phyloP scores from a whole-genome alignment of 1,139 yeast species.

The Scheffersomyces cryptocercus region DNA sequence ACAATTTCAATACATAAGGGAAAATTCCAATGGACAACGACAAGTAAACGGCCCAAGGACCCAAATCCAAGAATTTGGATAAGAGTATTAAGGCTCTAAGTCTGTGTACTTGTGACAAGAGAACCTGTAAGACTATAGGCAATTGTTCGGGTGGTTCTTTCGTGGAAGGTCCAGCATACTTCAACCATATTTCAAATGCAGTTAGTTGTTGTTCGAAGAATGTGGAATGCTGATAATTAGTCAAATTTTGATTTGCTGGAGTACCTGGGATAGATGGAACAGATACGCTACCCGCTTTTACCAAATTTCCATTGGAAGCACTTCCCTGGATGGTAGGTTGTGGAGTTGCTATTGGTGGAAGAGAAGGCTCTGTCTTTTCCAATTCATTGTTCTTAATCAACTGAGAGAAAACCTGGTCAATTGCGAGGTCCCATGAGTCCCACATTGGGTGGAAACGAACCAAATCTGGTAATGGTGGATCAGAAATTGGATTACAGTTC shows the following conservation, averaged over 20 bases:
- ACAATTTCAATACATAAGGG: slow-evolving; percentile 86
- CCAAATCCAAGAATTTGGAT: slow-evolving; percentile 85
- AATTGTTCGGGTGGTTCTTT: slow-evolving; percentile 92
- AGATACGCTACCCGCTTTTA: background rate
- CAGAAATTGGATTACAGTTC: slow-evolving; percentile 92
- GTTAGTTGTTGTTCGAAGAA: slow-evolving; percentile 95
- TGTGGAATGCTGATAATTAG: slow-evolving; percentile 79
- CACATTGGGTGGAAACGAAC: slow-evolving; percentile 88
- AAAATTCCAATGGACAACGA: slow-evolving; percentile 94
- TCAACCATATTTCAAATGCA: slow-evolving; percentile 95
- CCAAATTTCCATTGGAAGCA: background rate
- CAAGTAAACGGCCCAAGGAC: slow-evolving; percentile 96
- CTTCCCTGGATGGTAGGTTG: slow-evolving; percentile 8
- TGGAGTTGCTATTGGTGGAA: slow-evolving; percentile 6
- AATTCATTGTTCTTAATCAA: slow-evolving; percentile 43
- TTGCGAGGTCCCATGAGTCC: slow-evolving; percentile 98
- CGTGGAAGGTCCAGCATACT: slow-evolving; percentile 77
- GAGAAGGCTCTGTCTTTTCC: slow-evolving; percentile 2
- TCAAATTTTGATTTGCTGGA: slow-evolving; percentile 29
- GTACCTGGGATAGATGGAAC: slow-evolving; percentile 4
- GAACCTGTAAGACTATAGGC: slow-evolving; percentile 90
- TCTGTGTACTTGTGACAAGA: slow-evolving; percentile 91
- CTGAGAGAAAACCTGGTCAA: slow-evolving; percentile 87
- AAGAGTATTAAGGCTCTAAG: slow-evolving; percentile 82
- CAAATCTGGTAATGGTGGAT: slow-evolving; percentile 86